Conservation (phyloP, 108 stramenopile genomes). For the Pseudonitzschia pungens region DNA sequence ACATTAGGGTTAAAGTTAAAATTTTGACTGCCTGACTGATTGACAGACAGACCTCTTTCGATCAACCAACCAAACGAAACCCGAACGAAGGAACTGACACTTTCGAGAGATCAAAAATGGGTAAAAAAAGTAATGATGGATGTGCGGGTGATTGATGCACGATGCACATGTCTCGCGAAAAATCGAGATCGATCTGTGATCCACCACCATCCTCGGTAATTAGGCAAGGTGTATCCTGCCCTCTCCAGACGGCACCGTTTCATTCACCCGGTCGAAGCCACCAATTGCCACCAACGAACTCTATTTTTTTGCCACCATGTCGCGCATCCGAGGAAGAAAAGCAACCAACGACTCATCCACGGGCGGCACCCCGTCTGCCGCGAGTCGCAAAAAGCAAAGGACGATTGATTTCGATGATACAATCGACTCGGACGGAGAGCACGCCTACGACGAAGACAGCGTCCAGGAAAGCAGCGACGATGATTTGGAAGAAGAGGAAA, state of each 20-base stretch:
- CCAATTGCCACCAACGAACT: not conserved
- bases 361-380: not conserved
- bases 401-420: slow-evolving; percentile 50
- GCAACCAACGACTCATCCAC: slow-evolving; percentile 9
- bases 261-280: too few species aligned
- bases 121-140: too few species aligned
- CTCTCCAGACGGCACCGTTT: too few species aligned
- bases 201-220: not conserved
- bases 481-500: slow-evolving; percentile 65
- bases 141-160: too few species aligned
- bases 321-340: slow-evolving; percentile 22
- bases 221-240: too few species aligned
- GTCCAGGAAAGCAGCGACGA: slow-evolving; percentile 23
- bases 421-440: slow-evolving; percentile 45
- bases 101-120: too few species aligned
- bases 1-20: too few species aligned
- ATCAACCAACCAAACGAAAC: not conserved
- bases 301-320: slow-evolving; percentile 24
- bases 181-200: not conserved
- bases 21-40: not conserved
- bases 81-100: not conserved
- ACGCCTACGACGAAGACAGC: slow-evolving; percentile 28
- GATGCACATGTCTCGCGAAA: too few species aligned
- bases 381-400: slow-evolving; percentile 27
- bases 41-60: not conserved